Evolutionary conservation across 495 filamentous ascomycete genomes (phyloP), one percentile per base, ranked within the genome.

Genomic region (Cairneyella variabilis): DNA sequence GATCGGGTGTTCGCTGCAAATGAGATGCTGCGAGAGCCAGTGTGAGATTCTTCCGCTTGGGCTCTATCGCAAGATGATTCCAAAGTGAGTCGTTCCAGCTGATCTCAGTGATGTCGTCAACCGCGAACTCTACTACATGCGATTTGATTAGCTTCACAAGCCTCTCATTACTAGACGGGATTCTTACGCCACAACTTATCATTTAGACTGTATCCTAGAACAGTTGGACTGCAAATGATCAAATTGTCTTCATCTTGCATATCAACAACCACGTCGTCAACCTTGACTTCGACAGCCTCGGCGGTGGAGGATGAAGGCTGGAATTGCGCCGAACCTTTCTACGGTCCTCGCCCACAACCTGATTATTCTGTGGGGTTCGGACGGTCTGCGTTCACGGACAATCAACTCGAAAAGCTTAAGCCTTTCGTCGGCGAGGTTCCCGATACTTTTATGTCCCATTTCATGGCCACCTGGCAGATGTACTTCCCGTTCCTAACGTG

Each of bases 21-120:
- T 59, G 55, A 56, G 60, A 57, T 59, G 59, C 57, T 34, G 54
- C 55, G 22, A 68, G 41, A 38, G 52, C 63, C 28, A 60, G 56
- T 55, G 63, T 62, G 30, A 64, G 21, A 16, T 58, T 63, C 59
- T 66, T 66, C 39, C 38, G 65, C 58, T 66, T 46, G 27, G 51
- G 6, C 23, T 53, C 16, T 45, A 53, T 53, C 25, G 40, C 28
- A 53, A 53, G 51, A 46, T 53, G 36, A 54, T 54, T 27, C 28
- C n/a, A 48, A 54, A 54, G 52, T 89, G 85, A 5, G 23, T 78
- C 76, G 62, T 89, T 84, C 78, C 80, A 90, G 41, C 80, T 72
- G 53, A 90, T 89, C 8, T 87, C 79, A 21, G 72, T 74, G 61
- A 90, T 77, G 27, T 84, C 79, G 3, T 78, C 82, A 41, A 90